Evolutionary conservation across 495 filamentous ascomycete genomes (phyloP).

Genomic region (Trichoderma reesei): DNA sequence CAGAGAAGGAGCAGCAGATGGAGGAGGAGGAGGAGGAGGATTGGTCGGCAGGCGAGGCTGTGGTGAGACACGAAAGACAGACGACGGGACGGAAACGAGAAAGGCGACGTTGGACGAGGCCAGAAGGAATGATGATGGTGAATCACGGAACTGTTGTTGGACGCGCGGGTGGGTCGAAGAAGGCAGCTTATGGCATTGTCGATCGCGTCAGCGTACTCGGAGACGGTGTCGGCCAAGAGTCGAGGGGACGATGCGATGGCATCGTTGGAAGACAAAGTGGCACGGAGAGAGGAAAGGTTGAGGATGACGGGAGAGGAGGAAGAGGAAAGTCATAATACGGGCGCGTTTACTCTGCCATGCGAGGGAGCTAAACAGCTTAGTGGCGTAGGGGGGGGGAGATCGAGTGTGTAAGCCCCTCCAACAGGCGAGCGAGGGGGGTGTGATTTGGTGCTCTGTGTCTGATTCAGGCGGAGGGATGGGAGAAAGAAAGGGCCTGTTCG

Average conservation of each 20-base stretch:
- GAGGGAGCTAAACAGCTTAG: background rate
- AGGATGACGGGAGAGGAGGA: background rate
- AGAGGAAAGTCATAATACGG: background rate
- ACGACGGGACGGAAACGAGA: background rate
- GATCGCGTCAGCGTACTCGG: conserved; percentile 4
- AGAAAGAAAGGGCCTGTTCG: no score
- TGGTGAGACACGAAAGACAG: background rate
- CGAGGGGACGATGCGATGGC: conserved; percentile 2
- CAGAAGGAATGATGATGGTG: background rate
- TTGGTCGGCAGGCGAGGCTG: background rate
- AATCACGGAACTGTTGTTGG: background rate
- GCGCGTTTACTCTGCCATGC: background rate
- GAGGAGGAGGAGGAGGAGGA: conserved; percentile 26
- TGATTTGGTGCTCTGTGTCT: background rate
- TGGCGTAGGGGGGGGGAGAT: background rate
- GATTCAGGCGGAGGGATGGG: no score
- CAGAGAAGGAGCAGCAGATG: conserved; percentile 24
- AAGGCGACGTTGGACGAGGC: background rate
- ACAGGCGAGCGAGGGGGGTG: no score
- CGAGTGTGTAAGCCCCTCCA: background rate
- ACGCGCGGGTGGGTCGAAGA: conserved; percentile 7
- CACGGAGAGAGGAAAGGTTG: background rate
- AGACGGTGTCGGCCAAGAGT: background rate
- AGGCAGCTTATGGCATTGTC: background rate
- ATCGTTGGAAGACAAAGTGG: background rate